Conservation (phyloP, 2,329 filamentous ascomycete genomes). For the Aspergillus fumigatus region DNA sequence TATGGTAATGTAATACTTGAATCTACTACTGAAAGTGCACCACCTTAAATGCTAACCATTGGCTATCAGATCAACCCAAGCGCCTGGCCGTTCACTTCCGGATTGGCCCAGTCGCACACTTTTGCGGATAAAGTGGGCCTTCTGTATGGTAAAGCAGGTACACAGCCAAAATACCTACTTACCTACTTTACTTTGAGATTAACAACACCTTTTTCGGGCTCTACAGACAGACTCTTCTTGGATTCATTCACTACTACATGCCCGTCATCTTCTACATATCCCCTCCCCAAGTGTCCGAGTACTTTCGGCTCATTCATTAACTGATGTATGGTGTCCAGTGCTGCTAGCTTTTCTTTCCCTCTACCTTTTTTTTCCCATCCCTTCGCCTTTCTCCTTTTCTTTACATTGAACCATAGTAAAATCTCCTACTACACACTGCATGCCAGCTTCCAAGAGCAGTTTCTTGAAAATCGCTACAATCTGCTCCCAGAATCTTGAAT, state of each 20-base stretch:
- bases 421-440: constrained; percentile 10
- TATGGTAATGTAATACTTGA: neutral
- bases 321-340: neutral
- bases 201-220: neutral
- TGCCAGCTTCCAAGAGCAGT: constrained; percentile 10
- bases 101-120: neutral
- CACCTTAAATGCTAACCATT: neutral
- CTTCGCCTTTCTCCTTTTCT: constrained; percentile 8
- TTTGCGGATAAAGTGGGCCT: neutral
- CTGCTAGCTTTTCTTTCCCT: constrained; percentile 6
- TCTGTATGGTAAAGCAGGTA: neutral
- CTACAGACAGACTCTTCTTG: neutral
- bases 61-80: neutral
- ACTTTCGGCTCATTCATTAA: neutral
- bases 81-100: neutral
- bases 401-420: constrained; percentile 1
- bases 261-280: neutral
- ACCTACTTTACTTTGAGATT: neutral
- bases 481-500: constrained; percentile 2
- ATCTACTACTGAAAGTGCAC: neutral
- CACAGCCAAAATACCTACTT: neutral
- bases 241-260: neutral
- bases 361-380: constrained; percentile 7
- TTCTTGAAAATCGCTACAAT: neutral
- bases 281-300: neutral